phyloP scores from a whole-genome alignment of 352 stramenopile species.

The Phytophthora aleatoria region DNA sequence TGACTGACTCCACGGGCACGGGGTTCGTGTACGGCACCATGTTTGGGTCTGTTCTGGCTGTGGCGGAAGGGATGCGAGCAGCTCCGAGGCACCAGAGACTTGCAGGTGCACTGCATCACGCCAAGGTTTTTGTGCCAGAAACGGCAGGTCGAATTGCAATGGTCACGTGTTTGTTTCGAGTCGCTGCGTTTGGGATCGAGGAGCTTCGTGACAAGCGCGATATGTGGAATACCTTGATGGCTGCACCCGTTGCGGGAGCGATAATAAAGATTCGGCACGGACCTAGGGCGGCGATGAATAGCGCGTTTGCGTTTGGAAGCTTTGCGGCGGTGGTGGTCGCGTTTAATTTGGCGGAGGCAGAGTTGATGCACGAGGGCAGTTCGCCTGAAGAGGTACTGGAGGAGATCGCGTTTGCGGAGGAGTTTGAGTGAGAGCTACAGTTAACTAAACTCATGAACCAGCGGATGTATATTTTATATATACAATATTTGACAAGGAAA shows the following conservation, averaged over 20 bases:
- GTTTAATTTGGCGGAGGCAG: slow-evolving; percentile 35
- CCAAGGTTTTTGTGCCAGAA: slow-evolving; percentile 37
- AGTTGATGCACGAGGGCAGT: slow-evolving; percentile 35
- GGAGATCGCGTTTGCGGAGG: slow-evolving; percentile 51
- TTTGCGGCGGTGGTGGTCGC: slow-evolving; percentile 48
- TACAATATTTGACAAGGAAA: too few species aligned
- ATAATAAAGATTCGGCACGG: slow-evolving; percentile 37
- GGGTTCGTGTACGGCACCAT: slow-evolving; percentile 51
- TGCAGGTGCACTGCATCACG: slow-evolving; percentile 29
- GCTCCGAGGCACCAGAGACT: slow-evolving; percentile 39
- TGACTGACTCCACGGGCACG: slow-evolving; percentile 34
- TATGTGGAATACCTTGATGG: slow-evolving; percentile 46
- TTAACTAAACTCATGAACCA: too few species aligned
- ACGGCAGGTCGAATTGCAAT: slow-evolving; percentile 47
- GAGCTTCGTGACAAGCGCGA: slow-evolving; percentile 31
- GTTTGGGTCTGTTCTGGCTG: slow-evolving; percentile 42
- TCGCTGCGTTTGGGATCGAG: slow-evolving; percentile 32
- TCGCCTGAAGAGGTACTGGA: slow-evolving; percentile 43
- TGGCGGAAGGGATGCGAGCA: slow-evolving; percentile 36
- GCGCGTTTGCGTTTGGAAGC: slow-evolving; percentile 40
- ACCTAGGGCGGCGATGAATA: slow-evolving; percentile 31
- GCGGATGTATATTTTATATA: too few species aligned
- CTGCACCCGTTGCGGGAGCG: slow-evolving; percentile 35
- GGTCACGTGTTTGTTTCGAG: slow-evolving; percentile 45
- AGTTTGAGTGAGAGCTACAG: slow-evolving; percentile 12